Base-by-base conservation (phyloP, 176 grass and related monocot species). In the Carex cristatella region DNA sequence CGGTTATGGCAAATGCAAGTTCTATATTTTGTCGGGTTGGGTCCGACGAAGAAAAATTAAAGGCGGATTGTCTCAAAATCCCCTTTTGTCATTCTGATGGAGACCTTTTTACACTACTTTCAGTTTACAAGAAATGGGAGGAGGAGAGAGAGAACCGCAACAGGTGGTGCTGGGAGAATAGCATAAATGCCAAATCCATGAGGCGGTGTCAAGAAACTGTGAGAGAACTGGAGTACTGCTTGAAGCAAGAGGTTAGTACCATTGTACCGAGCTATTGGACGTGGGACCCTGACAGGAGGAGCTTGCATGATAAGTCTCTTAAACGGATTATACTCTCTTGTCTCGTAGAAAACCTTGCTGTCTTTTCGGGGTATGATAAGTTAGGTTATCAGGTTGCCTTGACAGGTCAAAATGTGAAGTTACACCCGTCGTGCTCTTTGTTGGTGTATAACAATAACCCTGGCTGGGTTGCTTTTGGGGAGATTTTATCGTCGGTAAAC, bases 1-100 rank as follows among this genome's bases (percentile, higher is more conserved):
- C 95, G 60, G 88, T 98, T 80, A 98, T 98, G 95, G 89, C 95
- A 57, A 94, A 98, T 89, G 89, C 95, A 75, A 93, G 89, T 82
- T 94, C 91, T 80, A 95, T 98, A 90, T 98, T 98, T 85, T 98
- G 95, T 91, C 92, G 95, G 87, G 88, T 98, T 51, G 95, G 95
- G 28, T 90, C 83, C n/a, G 84, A 88, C 31, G 88, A 98, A 87
- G 89, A 85, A 59, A 98, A 98, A 86, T 89, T 88, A 84, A 98
- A 88, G 93, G 89, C 95, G 10, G 95, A 95, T 81, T 85, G 91
- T 70, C 91, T 90, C 61, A 93, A 88, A 83, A 88, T 98, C 59
- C 92, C 91, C 15, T 89, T 98, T 67, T 98, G 95, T 66, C 95
- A 98, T 58, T 85, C 58, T 60, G 88, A 94, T 80, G 95, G 93